Conservation (phyloP, 306 rosid species). For the Dicorynia guianensis region DNA sequence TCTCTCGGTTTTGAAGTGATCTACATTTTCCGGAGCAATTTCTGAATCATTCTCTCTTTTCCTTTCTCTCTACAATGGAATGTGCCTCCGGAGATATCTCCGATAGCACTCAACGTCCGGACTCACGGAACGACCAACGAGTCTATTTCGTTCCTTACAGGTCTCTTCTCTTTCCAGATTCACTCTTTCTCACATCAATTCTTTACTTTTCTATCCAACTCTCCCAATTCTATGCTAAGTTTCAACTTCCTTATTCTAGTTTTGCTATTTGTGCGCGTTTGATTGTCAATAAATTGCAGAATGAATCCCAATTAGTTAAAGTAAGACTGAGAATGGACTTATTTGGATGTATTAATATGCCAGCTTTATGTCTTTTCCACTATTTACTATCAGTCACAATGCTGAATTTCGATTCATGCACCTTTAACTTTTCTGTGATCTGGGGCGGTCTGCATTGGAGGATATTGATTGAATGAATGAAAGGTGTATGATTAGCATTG, state of each 20-base stretch:
- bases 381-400: conserved; percentile 11
- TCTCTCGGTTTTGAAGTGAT: conserved; percentile 39
- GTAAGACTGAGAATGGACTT: conserved; percentile 31
- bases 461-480: conserved; percentile 24
- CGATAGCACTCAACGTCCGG: conserved; percentile 55
- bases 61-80: conserved; percentile 47
- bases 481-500: conserved; percentile 7
- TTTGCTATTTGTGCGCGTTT: conserved; percentile 5
- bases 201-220: background rate
- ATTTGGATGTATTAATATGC: conserved; percentile 20
- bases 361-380: conserved; percentile 14
- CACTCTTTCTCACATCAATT: conserved; percentile 40
- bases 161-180: conserved; percentile 47
- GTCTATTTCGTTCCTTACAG: conserved; percentile 95
- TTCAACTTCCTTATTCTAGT: conserved; percentile 11
- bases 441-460: conserved; percentile 47
- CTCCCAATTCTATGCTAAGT: conserved; percentile 48
- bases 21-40: conserved; percentile 48
- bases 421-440: conserved; percentile 47
- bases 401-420: background rate
- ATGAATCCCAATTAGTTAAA: conserved; percentile 18
- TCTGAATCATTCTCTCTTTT: conserved; percentile 39
- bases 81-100: conserved; percentile 67
- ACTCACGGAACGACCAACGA: conserved; percentile 68
- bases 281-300: conserved; percentile 18